Percentiles rank a stretch among this genome's conserved stretches.
phyloP scores from a whole-genome alignment of 129 eudicot species.

The Apium graveolens region DNA sequence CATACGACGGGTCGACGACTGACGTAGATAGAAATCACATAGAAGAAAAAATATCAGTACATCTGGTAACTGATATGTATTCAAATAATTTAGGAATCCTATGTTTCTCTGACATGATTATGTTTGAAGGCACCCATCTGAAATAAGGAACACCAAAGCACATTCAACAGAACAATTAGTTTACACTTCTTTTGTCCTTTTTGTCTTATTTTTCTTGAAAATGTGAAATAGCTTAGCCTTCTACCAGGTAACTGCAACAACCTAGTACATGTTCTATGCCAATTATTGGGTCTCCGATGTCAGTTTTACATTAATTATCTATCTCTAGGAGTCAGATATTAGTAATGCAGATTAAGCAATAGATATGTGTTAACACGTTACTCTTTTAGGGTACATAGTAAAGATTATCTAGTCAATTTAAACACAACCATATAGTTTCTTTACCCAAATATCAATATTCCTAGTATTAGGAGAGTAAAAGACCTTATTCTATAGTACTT shows the following conservation, averaged over 20 bases:
- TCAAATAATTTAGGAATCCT: not conserved
- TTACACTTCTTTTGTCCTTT: not conserved
- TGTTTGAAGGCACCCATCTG: not conserved
- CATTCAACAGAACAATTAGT: not conserved
- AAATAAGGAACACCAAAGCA: not conserved
- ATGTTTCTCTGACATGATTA: not conserved
- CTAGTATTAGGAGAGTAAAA: not conserved
- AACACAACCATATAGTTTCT: not conserved
- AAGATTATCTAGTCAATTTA: not conserved
- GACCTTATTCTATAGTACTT: not conserved
- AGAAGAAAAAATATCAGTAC: not conserved
- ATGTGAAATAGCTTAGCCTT: not conserved
- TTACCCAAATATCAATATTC: too few relatives aligned
- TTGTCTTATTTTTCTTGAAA: not conserved
- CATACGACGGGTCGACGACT: not conserved
- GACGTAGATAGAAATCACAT: not conserved
- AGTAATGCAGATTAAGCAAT: not conserved
- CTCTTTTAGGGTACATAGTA: not conserved
- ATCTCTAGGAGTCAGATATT: not conserved
- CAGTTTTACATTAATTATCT: not conserved
- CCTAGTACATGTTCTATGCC: conserved; percentile 1
- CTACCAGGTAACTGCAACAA: not conserved
- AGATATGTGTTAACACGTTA: not conserved
- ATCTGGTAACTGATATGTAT: not conserved
- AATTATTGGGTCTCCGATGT: not conserved